Conservation (phyloP, 2,329 filamentous ascomycete species). For the Hypoxylon sp. region DNA sequence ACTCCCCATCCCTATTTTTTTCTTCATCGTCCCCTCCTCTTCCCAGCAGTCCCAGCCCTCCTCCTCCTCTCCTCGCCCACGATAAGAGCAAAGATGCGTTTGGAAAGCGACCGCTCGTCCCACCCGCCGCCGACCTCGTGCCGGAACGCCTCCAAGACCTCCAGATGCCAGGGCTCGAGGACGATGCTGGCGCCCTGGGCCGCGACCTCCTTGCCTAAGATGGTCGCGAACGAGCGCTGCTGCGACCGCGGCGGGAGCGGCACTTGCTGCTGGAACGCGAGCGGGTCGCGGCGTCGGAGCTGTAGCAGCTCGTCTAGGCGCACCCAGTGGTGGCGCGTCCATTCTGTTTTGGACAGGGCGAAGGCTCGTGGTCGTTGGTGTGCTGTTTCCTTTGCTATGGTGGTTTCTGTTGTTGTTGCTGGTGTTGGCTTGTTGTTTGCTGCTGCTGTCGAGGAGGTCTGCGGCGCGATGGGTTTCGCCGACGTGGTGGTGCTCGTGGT, state of each 20-base stretch:
- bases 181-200: slow-evolving; percentile 57
- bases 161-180: slow-evolving; percentile 65
- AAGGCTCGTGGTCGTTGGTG: neutral
- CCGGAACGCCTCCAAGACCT: slow-evolving; percentile 64
- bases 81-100: slow-evolving; percentile 62
- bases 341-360: slow-evolving; percentile 53
- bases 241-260: slow-evolving; percentile 27
- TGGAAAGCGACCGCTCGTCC: slow-evolving; percentile 59
- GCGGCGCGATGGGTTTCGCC: no score
- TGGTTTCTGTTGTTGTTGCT: neutral
- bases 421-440: neutral
- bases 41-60: slow-evolving; percentile 29
- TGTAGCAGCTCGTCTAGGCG: slow-evolving; percentile 61
- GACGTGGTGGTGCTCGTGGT: neutral
- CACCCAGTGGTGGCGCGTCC: slow-evolving; percentile 63
- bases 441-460: no score
- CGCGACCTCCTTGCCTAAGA: slow-evolving; percentile 59
- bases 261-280: slow-evolving; percentile 48
- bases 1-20: slow-evolving; percentile 15
- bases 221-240: slow-evolving; percentile 30
- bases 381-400: neutral
- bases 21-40: neutral
- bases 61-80: slow-evolving; percentile 57
- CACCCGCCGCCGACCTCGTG: slow-evolving; percentile 58
- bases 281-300: slow-evolving; percentile 54